A percentile compares a stretch with the other conserved stretches of the same genome.
phyloP scores from a whole-genome alignment of 2,329 filamentous ascomycete genomes.

The Trematosphaeria pertusa region DNA sequence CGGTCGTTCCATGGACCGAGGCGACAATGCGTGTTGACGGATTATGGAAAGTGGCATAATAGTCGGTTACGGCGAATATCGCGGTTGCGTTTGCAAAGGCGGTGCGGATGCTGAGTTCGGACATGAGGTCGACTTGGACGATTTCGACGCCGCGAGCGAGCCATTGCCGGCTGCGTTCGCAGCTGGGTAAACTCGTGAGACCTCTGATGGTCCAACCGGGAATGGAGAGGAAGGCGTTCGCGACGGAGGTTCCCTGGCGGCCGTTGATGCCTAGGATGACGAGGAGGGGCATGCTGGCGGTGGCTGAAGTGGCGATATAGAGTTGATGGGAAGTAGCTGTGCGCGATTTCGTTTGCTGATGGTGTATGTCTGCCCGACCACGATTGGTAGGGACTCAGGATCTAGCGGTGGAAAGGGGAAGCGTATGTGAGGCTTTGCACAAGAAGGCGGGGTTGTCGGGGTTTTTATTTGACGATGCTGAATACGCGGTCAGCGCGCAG shows the following conservation, averaged over 20 bases:
- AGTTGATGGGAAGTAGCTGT: no score
- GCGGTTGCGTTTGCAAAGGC: constrained; percentile 45
- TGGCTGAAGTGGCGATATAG: no score
- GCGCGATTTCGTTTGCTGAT: no score
- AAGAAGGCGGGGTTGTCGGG: no score
- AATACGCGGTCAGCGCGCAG: no score
- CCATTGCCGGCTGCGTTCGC: constrained; percentile 11
- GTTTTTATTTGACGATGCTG: no score
- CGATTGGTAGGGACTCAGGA: no score
- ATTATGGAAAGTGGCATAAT: no score
- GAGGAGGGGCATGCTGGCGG: not conserved
- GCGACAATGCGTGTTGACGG: no score
- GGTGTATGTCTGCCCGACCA: no score
- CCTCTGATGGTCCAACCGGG: constrained; percentile 2
- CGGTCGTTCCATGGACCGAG: not conserved
- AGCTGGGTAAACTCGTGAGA: constrained; percentile 1
- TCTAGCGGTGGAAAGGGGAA: no score
- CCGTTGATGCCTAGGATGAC: constrained; percentile 11
- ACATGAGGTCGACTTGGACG: constrained; percentile 41
- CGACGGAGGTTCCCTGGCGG: constrained; percentile 8
- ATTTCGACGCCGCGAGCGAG: constrained; percentile 43
- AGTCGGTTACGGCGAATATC: constrained; percentile 48
- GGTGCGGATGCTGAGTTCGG: constrained; percentile 30
- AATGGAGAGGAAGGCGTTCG: constrained; percentile 2
- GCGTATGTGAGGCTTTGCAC: no score